Base-by-base conservation (phyloP, 2,329 filamentous ascomycete genomes). In the Curvularia spicifera region DNA sequence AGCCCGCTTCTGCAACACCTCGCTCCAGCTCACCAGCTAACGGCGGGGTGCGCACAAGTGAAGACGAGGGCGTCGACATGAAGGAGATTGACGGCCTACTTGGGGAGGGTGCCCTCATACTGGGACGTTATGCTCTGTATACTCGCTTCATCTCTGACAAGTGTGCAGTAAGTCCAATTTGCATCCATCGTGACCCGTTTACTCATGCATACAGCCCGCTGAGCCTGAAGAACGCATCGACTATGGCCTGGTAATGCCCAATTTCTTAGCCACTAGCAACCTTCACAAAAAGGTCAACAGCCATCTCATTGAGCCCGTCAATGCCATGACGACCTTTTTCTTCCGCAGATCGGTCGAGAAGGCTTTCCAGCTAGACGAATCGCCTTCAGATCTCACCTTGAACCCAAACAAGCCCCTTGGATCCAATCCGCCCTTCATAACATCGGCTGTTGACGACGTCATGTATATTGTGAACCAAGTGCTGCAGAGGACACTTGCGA, bases 381-480 rank as follows among this genome's bases (percentile, higher is more conserved):
- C 89, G 20, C 95, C 95, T 0, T 79, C 84, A 0, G 92, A 92
- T 20, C 81, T 99, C 20, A 90, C 91, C 0, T 82, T 99, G 33
- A 91, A 89, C 71, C 82, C 89, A 42, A 88, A 84, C 70, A 90
- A 84, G 70, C 83, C 89, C 3, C 82, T 97, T 43, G 87, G 89
- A 51, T 85, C 88, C 57, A 92, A 93, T 67, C 86, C 92, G 2
- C 95, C 95, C 0, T 96, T 91, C 72, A 97, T 99, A 69, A 94
- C 95, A 43, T 93, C 93, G 1, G 93, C 94, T 0, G 93, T 99
- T 8, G 95, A 99, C 80, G 95, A 97, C 79, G 93, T 98, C 71
- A 98, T 99, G 94, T 99, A 98, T 78, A 97, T 99, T 68, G 91
- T 97, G 73, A 96, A 96, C 73, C 89, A 94, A 50, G 90, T 98